Base-by-base conservation (phyloP, 495 filamentous ascomycete genomes). In the Aspergillus heteromorphus region DNA sequence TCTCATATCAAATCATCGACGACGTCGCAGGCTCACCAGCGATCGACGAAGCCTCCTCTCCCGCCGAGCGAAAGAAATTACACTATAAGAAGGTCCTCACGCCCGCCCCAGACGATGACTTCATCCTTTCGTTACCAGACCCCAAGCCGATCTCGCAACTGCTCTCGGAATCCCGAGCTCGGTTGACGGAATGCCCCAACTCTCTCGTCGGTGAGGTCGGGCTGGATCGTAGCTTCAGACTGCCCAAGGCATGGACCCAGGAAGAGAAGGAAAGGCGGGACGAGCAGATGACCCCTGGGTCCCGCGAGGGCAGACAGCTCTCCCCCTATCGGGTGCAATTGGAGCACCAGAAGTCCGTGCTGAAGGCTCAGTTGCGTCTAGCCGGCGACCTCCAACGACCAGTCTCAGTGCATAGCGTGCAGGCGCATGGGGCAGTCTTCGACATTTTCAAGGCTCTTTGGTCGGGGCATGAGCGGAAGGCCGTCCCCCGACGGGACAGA, bases 131-230 rank as follows among this genome's bases (percentile, higher is more conserved):
- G 7, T 77, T 97, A 0, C 89, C 91, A 1, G 73, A 81, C 9
- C 93, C 92, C 16, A 79, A 72, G 17, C 80, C 85, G 0, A 78
- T 98, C 6, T 86, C 82, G 0, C 61, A 73, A 14, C 81, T 89
- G 48, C 69, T 98, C 29, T 56, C 64, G 6, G 80, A 89, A 61
- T 89, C 88, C 2, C 80, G 78, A 21, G 59, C 53, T 13, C 79
- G 87, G 25, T 79, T 98, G 3, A 58, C 79, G 20, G 69, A 66
- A 11, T 83, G 84, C 56, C 87, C 89, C 0, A 56, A 78, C 13
- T 86, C 90, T 2, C 76, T 97, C 1, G 77, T 98, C 18, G 93
- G 93, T 9, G 93, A 98, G 67, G 76, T 97, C 45, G 93, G 93
- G 0, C 64, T 98, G 2, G 93, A 98, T 67, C 87, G 84, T 57